Base-by-base conservation (phyloP, 345 rosid genomes). In the Theobroma cacao region DNA sequence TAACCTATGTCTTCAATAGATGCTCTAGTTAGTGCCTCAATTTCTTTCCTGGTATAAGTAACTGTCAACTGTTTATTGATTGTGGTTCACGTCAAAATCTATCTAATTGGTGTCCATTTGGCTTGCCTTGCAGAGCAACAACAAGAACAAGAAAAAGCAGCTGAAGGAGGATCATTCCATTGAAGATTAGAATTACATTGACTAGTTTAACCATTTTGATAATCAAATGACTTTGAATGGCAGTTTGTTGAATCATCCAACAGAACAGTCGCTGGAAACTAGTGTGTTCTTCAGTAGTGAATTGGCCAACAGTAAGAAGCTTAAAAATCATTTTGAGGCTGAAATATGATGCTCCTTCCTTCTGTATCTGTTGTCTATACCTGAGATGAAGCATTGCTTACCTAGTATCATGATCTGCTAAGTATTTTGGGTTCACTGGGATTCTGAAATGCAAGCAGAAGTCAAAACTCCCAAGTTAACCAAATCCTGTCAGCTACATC, bases 121-220 rank as follows among this genome's bases (percentile, higher is more conserved):
- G 50, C 50, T 2, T 50, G 26, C 34, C 36, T 30, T 71, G 26
- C 75, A 71, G 75, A 71, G 60, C 75, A 71, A n/a, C n/a, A n/a
- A 71, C 75, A 71, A 71, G 75, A 71, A 50, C 28, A 71, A 71
- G 75, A n/a, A 71, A 48, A 50, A 71, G 2, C 61, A 30, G 43
- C 52, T 10, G 75, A 18, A 17, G 74, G 75, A 71, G 74, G 74
- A 28, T n/a, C 30, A 48, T 34, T 2, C 38, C 26, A 50, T 71
- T 18, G 60, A 50, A 71, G 75, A 71, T 48, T 71, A 71, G 75
- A 50, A 48, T 12, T 50, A 0, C 28, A 11, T 71, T 48, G 59
- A 10, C 41, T 30, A 8, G 59, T 28, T 11, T 1, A 50, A 70
- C 26, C 40, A 13, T 59, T 70, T 9, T 5, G 8, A 33, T 30